phyloP scores from a whole-genome alignment of 352 stramenopile species.

The Globisporangium heterothallicum region DNA sequence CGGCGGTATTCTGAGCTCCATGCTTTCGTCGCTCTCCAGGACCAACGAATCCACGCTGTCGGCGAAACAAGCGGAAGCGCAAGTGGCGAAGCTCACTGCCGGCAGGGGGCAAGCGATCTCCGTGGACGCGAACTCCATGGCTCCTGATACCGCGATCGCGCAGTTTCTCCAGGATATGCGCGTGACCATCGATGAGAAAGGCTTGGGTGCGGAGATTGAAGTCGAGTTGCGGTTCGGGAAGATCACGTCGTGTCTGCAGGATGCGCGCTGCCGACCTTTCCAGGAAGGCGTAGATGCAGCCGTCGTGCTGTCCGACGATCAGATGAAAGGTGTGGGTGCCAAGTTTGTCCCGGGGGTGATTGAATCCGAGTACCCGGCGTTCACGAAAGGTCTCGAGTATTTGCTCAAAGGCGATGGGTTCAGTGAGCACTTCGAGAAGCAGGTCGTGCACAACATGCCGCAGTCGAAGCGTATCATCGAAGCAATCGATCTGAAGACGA shows the following conservation, averaged over 20 bases:
- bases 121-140: slow-evolving; percentile 56
- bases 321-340: slow-evolving; percentile 75
- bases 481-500: slow-evolving; percentile 59
- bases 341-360: slow-evolving; percentile 77
- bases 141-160: slow-evolving; percentile 74
- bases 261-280: slow-evolving; percentile 65
- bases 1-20: slow-evolving; percentile 46
- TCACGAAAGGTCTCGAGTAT: slow-evolving; percentile 55
- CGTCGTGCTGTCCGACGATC: slow-evolving; percentile 59
- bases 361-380: slow-evolving; percentile 65
- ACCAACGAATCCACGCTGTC: slow-evolving; percentile 75
- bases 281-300: slow-evolving; percentile 67
- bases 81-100: slow-evolving; percentile 67
- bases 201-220: slow-evolving; percentile 72
- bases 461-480: slow-evolving; percentile 77
- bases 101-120: slow-evolving; percentile 64
- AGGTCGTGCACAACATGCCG: slow-evolving; percentile 72
- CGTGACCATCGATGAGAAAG: slow-evolving; percentile 68
- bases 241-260: slow-evolving; percentile 74
- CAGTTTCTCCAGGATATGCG: slow-evolving; percentile 80
- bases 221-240: slow-evolving; percentile 79
- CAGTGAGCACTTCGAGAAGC: slow-evolving; percentile 70
- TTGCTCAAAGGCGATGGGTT: slow-evolving; percentile 70
- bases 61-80: slow-evolving; percentile 66
- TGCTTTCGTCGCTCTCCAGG: slow-evolving; percentile 65